Evolutionary conservation across 2,329 filamentous ascomycete species (phyloP).

Genomic region (Colletotrichum tanaceti): DNA sequence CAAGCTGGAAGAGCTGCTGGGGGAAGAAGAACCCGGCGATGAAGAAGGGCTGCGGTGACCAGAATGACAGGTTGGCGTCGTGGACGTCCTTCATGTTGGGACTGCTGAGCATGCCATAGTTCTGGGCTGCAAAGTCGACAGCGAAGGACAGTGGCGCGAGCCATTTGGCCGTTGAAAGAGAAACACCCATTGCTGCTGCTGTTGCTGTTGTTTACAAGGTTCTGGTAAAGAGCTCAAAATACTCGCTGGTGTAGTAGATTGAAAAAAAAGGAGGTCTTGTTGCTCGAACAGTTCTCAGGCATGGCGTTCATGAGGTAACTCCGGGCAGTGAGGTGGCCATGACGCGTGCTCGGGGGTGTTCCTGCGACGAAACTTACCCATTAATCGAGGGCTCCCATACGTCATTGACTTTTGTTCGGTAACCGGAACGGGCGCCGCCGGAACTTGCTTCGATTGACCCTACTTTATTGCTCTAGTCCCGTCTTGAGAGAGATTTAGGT

Average conservation of each 20-base stretch:
- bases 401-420: constrained; percentile 9
- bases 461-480: too few relatives aligned
- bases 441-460: neutral
- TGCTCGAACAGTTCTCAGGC: too few relatives aligned
- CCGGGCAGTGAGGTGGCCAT: neutral
- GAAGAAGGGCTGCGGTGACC: constrained; percentile 68
- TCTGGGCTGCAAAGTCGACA: constrained; percentile 68
- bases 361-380: neutral
- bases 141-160: constrained; percentile 66
- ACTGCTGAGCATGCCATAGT: constrained; percentile 67
- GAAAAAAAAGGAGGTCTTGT: too few relatives aligned
- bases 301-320: neutral
- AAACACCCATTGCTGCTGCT: constrained; percentile 59
- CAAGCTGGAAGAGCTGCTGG: constrained; percentile 68
- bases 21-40: constrained; percentile 71
- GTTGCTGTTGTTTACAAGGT: accelerated
- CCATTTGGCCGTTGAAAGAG: constrained; percentile 64
- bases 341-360: neutral
- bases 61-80: constrained; percentile 68
- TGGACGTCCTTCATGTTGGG: constrained; percentile 72
- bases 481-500: too few relatives aligned
- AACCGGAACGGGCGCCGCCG: neutral
- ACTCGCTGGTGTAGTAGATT: too few relatives aligned
- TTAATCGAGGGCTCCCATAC: neutral
- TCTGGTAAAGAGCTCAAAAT: too few relatives aligned